phyloP scores from a whole-genome alignment of 345 rosid species.

The Firmiana major region DNA sequence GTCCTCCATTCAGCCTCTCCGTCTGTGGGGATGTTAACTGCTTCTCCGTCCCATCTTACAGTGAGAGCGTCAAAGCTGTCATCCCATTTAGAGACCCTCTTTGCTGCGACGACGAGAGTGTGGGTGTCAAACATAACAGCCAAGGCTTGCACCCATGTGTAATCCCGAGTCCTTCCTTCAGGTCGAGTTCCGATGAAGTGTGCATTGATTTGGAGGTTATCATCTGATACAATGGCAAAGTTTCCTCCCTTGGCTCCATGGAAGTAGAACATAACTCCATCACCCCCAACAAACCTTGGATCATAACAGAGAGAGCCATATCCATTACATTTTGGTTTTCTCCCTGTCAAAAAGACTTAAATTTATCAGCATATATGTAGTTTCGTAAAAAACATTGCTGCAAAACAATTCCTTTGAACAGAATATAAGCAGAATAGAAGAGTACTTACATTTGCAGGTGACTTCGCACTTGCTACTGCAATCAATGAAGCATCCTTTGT shows the following conservation, averaged over 20 bases:
- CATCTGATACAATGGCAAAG: conserved; percentile 77
- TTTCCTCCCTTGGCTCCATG: conserved; percentile 82
- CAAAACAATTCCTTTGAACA: background rate
- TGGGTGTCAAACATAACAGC: conserved; percentile 63
- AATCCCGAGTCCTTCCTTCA: conserved; percentile 67
- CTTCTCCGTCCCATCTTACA: conserved; percentile 49
- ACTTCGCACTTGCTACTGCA: conserved; percentile 77
- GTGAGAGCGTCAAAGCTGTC: conserved; percentile 48
- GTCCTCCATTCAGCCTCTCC: conserved; percentile 67
- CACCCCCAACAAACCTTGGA: conserved; percentile 80
- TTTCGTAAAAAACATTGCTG: no score
- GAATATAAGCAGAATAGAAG: background rate
- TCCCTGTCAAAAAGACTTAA: conserved; percentile 37
- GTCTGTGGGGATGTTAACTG: conserved; percentile 50
- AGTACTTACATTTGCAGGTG: conserved; percentile 72
- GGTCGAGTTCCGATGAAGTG: conserved; percentile 86
- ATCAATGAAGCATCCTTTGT: conserved; percentile 64
- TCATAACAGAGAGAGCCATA: conserved; percentile 83
- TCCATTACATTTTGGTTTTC: conserved; percentile 68
- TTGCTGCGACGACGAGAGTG: conserved; percentile 62
- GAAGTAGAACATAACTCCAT: conserved; percentile 85
- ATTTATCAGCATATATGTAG: background rate
- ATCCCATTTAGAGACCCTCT: conserved; percentile 52
- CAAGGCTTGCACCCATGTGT: conserved; percentile 87
- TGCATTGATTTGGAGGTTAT: conserved; percentile 77